A percentile compares a stretch with the other conserved stretches of the same genome.
Evolutionary conservation across 768 basidiomycete species (phyloP).

Genomic region (Termitomyces sp.): DNA sequence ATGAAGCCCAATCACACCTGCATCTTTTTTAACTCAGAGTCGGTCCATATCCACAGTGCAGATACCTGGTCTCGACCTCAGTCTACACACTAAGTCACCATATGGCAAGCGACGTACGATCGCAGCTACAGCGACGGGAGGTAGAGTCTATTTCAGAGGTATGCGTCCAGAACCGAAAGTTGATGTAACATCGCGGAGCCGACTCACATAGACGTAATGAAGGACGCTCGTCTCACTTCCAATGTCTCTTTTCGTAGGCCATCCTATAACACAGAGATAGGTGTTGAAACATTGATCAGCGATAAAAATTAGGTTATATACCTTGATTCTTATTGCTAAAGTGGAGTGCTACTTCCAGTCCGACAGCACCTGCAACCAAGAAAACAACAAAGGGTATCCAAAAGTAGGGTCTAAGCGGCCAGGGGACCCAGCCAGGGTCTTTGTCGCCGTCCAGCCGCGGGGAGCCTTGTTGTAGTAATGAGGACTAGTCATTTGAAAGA

Average conservation of each 20-base stretch:
- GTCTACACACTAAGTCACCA: not conserved
- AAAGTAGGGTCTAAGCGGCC: slow-evolving; percentile 40
- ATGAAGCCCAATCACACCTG: slow-evolving; percentile 27
- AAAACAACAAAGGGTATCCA: slow-evolving; percentile 36
- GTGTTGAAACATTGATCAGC: too few relatives aligned
- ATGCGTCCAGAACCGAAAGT: not conserved
- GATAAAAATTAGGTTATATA: slow-evolving; percentile 11
- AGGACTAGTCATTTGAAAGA: not conserved
- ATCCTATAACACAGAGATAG: slow-evolving; percentile 25
- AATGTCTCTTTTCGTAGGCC: slow-evolving; percentile 30
- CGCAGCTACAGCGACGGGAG: slow-evolving; percentile 45
- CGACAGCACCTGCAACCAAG: slow-evolving; percentile 33
- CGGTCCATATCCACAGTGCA: slow-evolving; percentile 51
- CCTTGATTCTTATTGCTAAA: slow-evolving; percentile 42
- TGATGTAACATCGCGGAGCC: not conserved
- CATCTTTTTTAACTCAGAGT: slow-evolving; percentile 51
- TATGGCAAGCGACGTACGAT: slow-evolving; percentile 23
- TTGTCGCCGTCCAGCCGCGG: not conserved
- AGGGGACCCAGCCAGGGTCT: slow-evolving; percentile 30
- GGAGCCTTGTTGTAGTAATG: not conserved
- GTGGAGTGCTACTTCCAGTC: slow-evolving; percentile 39
- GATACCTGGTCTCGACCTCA: slow-evolving; percentile 26
- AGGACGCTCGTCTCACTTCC: slow-evolving; percentile 28
- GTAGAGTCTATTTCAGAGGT: slow-evolving; percentile 34
- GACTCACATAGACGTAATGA: slow-evolving; percentile 50